A percentile compares a stretch with the other conserved stretches of the same genome.
These are phyloP conservation scores for Pulveroboletus sp. DNA, from an alignment of 768 basidiomycete species.

Conservation along the genomic window DNA sequence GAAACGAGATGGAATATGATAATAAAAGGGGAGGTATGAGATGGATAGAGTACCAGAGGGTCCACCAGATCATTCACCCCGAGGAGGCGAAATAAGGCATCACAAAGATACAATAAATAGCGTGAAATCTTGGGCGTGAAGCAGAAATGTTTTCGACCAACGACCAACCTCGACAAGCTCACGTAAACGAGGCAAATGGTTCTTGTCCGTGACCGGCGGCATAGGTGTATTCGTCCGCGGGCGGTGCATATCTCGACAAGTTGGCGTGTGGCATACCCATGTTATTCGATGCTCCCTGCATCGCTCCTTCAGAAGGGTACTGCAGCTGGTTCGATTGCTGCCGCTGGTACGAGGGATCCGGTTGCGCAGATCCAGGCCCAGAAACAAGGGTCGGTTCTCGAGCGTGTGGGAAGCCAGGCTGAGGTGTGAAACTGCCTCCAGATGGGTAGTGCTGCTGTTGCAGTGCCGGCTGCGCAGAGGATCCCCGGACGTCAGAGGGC, in stretches of 20 bases:
- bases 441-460: slow-evolving; percentile 18
- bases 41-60: slow-evolving; percentile 2
- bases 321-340: slow-evolving; percentile 12
- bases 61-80: slow-evolving; percentile 8
- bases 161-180: slow-evolving; percentile 2
- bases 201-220: slow-evolving; percentile 22
- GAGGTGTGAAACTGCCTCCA: slow-evolving; percentile 10
- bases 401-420: slow-evolving; percentile 8
- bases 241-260: slow-evolving; percentile 15
- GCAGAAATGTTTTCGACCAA: slow-evolving; percentile 1
- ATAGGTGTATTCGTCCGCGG: slow-evolving; percentile 21
- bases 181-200: slow-evolving; percentile 17
- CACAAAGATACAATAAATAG: slow-evolving; percentile 5
- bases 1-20: slow-evolving; percentile 4
- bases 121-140: neutral
- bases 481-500: slow-evolving; percentile 11
- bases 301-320: slow-evolving; percentile 18
- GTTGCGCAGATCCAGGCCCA: slow-evolving; percentile 7
- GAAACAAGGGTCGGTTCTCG: slow-evolving; percentile 18
- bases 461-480: slow-evolving; percentile 16
- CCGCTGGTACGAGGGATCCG: slow-evolving; percentile 11
- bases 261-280: slow-evolving; percentile 13
- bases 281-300: slow-evolving; percentile 8
- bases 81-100: neutral
- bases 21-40: neutral